These are phyloP conservation scores for Orbilia quercus DNA, from an alignment of 2,329 filamentous ascomycete genomes.

Conservation along the genomic window DNA sequence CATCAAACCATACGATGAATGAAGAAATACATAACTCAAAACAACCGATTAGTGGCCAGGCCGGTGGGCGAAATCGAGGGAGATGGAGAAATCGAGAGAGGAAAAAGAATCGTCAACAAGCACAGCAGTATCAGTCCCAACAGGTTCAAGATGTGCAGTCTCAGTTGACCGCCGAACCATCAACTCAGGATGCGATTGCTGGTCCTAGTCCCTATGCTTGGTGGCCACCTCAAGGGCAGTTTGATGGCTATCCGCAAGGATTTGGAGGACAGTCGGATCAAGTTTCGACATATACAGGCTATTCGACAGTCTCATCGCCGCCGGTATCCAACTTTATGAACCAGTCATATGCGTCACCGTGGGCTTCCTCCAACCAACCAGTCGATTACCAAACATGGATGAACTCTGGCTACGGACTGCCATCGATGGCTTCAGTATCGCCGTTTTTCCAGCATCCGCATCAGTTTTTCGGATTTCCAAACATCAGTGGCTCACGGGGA, in stretches of 20 bases:
- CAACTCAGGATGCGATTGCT: neutral
- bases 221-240: neutral
- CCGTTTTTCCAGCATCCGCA: neutral
- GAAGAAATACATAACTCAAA: neutral
- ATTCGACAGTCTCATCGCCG: neutral
- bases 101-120: constrained; percentile 1
- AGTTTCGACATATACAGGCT: neutral
- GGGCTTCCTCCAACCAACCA: neutral
- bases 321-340: neutral
- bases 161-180: neutral
- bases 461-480: neutral
- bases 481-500: neutral
- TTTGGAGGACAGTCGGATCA: neutral
- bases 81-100: constrained; percentile 5
- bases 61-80: neutral
- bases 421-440: neutral
- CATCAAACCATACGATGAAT: constrained; percentile 50
- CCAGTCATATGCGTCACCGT: neutral
- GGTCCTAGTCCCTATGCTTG: neutral
- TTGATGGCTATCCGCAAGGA: neutral
- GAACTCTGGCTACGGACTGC: constrained; percentile 15
- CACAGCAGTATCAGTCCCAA: neutral
- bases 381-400: constrained; percentile 13
- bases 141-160: neutral
- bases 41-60: neutral